phyloP scores from a whole-genome alignment of 345 rosid species.

The Euphorbia pulcherrima region DNA sequence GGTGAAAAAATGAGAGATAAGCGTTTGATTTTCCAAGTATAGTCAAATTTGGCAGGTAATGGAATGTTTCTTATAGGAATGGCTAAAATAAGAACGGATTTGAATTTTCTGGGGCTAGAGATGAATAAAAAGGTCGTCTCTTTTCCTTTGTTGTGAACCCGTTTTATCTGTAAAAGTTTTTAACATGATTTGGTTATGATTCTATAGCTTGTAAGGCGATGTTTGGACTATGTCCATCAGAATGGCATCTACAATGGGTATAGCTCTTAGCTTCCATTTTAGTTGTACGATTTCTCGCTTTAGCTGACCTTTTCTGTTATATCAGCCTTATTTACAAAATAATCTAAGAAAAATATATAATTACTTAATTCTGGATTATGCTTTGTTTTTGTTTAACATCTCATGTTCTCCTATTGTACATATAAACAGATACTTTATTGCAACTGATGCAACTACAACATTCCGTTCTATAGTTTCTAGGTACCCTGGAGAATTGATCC shows the following conservation, averaged over 20 bases:
- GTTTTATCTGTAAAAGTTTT: slow-evolving; percentile 8
- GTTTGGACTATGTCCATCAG: slow-evolving; percentile 41
- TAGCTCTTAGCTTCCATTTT: slow-evolving; percentile 2
- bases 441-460: slow-evolving; percentile 60
- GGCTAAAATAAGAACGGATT: slow-evolving; percentile 48
- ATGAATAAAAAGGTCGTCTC: slow-evolving; percentile 50
- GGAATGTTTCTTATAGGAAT: slow-evolving; percentile 58
- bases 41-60: slow-evolving; percentile 40
- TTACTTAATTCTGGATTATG: neutral
- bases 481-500: slow-evolving; percentile 53
- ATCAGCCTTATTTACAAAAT: too few relatives aligned
- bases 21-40: neutral
- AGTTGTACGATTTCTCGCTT: neutral
- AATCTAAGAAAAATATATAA: too few relatives aligned
- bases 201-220: slow-evolving; percentile 49
- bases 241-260: slow-evolving; percentile 51
- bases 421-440: slow-evolving; percentile 45
- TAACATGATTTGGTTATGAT: slow-evolving; percentile 2
- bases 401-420: slow-evolving; percentile 4
- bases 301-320: neutral
- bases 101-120: slow-evolving; percentile 69
- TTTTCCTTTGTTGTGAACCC: slow-evolving; percentile 1
- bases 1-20: neutral
- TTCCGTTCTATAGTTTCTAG: slow-evolving; percentile 50
- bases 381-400: neutral